Conservation (phyloP, 768 basidiomycete genomes). For the Boletus fagicola region DNA sequence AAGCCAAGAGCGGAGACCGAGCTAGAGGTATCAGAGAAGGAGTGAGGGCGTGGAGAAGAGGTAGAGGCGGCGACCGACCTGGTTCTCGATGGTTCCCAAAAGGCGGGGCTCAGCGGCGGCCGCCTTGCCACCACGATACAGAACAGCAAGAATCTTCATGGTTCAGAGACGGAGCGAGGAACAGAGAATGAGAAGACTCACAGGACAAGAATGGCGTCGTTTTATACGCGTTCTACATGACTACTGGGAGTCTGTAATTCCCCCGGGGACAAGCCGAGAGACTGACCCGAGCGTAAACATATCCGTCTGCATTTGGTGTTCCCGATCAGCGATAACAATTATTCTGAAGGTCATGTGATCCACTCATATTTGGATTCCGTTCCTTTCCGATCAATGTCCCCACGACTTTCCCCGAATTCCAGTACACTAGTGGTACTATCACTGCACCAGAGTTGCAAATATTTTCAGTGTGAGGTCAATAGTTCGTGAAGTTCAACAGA, state of each 20-base stretch:
- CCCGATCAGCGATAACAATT: background rate
- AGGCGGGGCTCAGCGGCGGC: slow-evolving; percentile 69
- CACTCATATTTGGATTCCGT: slow-evolving; percentile 2
- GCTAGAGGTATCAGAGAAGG: slow-evolving; percentile 36
- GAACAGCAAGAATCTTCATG: slow-evolving; percentile 57
- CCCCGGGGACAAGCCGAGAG: background rate
- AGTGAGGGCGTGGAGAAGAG: background rate
- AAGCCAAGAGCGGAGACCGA: slow-evolving; percentile 71
- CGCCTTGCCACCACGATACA: slow-evolving; percentile 65
- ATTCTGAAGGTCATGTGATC: background rate
- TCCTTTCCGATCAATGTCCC: background rate
- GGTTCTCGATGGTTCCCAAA: slow-evolving; percentile 78
- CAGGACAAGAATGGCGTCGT: background rate
- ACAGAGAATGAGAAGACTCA: background rate
- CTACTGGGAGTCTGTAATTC: background rate
- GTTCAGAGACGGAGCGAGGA: background rate
- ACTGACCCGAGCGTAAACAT: background rate
- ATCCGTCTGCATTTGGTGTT: background rate
- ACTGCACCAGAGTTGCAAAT: too few species aligned
- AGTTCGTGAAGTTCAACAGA: too few species aligned
- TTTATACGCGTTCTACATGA: slow-evolving; percentile 1
- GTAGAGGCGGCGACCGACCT: slow-evolving; percentile 38
- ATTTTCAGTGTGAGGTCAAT: too few species aligned
- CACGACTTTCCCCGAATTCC: background rate
- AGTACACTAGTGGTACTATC: too few species aligned